phyloP scores from a whole-genome alignment of 345 rosid genomes.

The Hypericum androsaemum region DNA sequence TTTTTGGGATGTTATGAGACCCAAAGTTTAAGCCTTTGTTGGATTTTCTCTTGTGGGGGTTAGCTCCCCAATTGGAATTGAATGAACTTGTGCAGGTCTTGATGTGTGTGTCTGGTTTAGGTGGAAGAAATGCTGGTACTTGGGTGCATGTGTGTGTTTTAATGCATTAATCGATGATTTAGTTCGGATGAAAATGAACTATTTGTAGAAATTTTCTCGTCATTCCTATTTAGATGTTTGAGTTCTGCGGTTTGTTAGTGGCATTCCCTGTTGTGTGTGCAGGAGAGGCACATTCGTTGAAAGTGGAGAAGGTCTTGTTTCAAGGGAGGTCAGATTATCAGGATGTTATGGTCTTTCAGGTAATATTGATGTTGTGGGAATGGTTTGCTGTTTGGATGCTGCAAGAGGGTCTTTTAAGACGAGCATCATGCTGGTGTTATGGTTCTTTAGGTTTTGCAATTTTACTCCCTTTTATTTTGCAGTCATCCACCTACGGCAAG shows the following conservation, averaged over 20 bases:
- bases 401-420: neutral
- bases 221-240: neutral
- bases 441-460: neutral
- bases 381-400: neutral
- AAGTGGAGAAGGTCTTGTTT: constrained; percentile 70
- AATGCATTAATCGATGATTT: too few species aligned
- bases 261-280: constrained; percentile 8
- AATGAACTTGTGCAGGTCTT: too few species aligned
- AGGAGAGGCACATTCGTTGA: constrained; percentile 97
- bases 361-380: constrained; percentile 12
- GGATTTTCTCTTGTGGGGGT: too few species aligned
- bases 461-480: constrained; percentile 9
- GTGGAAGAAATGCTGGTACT: too few species aligned
- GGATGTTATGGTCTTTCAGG: constrained; percentile 87
- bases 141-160: too few species aligned
- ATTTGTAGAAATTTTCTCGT: neutral
- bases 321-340: constrained; percentile 89
- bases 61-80: too few species aligned
- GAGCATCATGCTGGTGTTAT: neutral
- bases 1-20: too few species aligned
- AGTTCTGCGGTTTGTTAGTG: neutral
- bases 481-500: constrained; percentile 93
- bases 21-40: too few species aligned
- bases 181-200: too few species aligned
- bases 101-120: too few species aligned